Percentiles rank a stretch among this genome's conserved stretches.
These are phyloP conservation scores for Trebouxia sp. DNA, from an alignment of 139 green algal species.

Conservation along the genomic window DNA sequence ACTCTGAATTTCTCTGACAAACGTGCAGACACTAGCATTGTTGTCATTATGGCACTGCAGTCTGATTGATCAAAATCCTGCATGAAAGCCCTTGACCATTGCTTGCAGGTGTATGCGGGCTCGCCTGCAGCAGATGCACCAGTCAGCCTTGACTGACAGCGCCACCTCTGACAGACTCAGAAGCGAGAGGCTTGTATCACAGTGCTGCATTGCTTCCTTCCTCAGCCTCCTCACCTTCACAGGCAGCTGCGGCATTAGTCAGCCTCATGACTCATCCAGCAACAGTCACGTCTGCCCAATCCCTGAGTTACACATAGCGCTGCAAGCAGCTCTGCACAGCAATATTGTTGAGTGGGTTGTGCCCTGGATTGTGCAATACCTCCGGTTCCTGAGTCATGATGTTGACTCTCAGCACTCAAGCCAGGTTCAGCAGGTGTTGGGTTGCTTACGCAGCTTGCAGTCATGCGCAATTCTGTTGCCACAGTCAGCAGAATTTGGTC, in stretches of 20 bases:
- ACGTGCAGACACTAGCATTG: neutral
- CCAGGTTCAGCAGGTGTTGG: neutral
- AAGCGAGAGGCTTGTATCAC: constrained; percentile 42
- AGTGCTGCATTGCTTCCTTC: constrained; percentile 53
- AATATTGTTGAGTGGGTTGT: constrained; percentile 37
- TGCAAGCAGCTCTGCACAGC: constrained; percentile 36
- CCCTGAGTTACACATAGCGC: constrained; percentile 43
- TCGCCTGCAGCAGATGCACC: constrained; percentile 36
- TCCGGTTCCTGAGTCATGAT: constrained; percentile 43
- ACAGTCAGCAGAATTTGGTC: constrained; percentile 19
- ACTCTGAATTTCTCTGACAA: neutral
- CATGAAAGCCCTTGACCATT: too few relatives aligned
- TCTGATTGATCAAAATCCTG: neutral
- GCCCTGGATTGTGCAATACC: constrained; percentile 53
- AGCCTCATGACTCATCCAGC: neutral
- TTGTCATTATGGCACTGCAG: too few relatives aligned
- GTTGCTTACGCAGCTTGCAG: constrained; percentile 22
- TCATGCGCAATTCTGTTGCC: constrained; percentile 33
- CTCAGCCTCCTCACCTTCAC: constrained; percentile 57
- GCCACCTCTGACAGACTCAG: neutral
- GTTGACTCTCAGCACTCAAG: neutral
- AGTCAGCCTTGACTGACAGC: neutral
- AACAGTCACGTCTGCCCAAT: constrained; percentile 5
- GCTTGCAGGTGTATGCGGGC: constrained; percentile 45
- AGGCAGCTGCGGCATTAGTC: neutral